Base-by-base conservation (phyloP, 257 asterid species). In the Datura wrightii region DNA sequence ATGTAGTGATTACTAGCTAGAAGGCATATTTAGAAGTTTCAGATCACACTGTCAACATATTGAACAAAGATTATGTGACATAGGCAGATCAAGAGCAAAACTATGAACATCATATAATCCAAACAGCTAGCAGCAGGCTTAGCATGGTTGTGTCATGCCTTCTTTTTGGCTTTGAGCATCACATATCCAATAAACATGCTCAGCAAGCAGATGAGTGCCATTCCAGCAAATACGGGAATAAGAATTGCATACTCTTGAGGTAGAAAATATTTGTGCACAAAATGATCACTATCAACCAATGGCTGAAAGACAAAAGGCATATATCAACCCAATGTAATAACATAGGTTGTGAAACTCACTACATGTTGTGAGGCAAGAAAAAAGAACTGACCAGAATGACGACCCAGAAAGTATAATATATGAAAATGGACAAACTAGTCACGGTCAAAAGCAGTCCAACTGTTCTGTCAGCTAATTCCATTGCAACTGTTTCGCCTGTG, bases 361-460 rank as follows among this genome's bases (percentile, higher is more conserved):
- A 78, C 82, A 76, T 13, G 14, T 71, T 44, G 79, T 44, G 52
- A 53, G 63, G 56, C 48, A 31, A 11, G 44, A 52, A 8, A 10
- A 55, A 54, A 60, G 6, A 82, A 87, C 97, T 88, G 76, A 94
- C 98, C 99, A 95, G 90, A 85, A 95, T 91, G 88, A 95, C 89
- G 85, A 95, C 96, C 99, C 99, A 95, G 86, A 95, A 92, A 62
- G 97, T 95, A 86, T 95, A 95, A 88, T 95, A 95, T 36, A 97
- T 94, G 91, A 95, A 95, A 79, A 95, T 88, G 69, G 96, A 90
- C 89, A 94, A 85, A 89, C 99, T 95, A 84, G 90, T 91, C 82
- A 90, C 83, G 5, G 99, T 92, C 79, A 94, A 89, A 79, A 94
- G 92, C 89, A 93, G 88, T 82, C 99, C 98, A 6, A 94, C 86